Percentiles rank a stretch among this genome's conserved stretches.
These are phyloP conservation scores for Chlamydomonas urium DNA, from an alignment of 139 green algal species.

Conservation along the genomic window DNA sequence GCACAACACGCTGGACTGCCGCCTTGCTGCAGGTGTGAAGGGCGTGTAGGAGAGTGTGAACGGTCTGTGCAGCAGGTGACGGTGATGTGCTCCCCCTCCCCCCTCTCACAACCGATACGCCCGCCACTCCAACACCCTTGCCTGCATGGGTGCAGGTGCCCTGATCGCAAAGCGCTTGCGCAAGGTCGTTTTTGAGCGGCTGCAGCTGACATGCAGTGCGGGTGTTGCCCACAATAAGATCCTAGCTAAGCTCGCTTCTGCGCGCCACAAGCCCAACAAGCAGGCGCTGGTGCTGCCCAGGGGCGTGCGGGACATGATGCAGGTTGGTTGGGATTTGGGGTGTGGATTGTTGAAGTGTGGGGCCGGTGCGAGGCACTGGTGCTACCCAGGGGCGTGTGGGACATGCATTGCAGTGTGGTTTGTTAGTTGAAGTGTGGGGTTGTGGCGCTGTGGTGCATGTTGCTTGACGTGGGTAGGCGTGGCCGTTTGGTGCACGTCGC, in stretches of 20 bases:
- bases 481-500: no score
- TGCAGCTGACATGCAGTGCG: slow-evolving; percentile 59
- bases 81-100: no score
- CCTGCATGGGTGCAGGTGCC: slow-evolving; percentile 22
- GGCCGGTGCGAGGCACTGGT: slow-evolving; percentile 88
- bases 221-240: slow-evolving; percentile 82
- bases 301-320: slow-evolving; percentile 56
- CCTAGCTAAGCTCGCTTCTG: slow-evolving; percentile 82
- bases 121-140: no score
- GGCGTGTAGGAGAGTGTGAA: no score
- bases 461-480: no score
- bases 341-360: no score
- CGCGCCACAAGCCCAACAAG: slow-evolving; percentile 82
- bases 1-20: slow-evolving; percentile 51
- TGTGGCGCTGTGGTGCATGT: no score
- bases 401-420: slow-evolving; percentile 60
- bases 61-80: no score
- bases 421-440: no score
- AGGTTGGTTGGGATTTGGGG: no score
- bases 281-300: slow-evolving; percentile 75
- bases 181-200: slow-evolving; percentile 41
- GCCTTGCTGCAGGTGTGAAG: slow-evolving; percentile 55
- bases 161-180: slow-evolving; percentile 57
- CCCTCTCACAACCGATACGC: no score
- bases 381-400: slow-evolving; percentile 44